Evolutionary conservation across 352 stramenopile genomes (phyloP).

Genomic region (Globisporangium cederbergense): DNA sequence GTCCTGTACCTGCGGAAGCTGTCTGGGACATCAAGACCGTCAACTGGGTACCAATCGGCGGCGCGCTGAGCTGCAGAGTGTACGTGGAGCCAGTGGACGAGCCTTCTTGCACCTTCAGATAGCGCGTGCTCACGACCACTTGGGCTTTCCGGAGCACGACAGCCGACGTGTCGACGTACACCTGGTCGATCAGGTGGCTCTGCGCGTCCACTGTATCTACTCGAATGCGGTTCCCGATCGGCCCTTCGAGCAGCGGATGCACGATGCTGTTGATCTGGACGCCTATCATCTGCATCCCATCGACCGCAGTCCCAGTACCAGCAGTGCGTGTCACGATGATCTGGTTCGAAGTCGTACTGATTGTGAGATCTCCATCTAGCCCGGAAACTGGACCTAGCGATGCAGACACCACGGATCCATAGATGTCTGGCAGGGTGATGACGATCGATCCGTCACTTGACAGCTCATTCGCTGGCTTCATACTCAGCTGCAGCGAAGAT

Average conservation of each 20-base stretch:
- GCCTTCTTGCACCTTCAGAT: conserved; percentile 29
- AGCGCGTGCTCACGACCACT: conserved; percentile 31
- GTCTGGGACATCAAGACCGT: conserved; percentile 4
- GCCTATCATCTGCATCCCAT: conserved; percentile 25
- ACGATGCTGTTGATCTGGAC: conserved; percentile 28
- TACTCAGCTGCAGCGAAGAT: conserved; percentile 23
- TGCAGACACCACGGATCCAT: conserved; percentile 22
- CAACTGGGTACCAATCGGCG: conserved; percentile 19
- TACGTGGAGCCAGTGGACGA: conserved; percentile 24
- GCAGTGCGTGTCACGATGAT: conserved; percentile 23
- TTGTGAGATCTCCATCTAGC: conserved; percentile 23
- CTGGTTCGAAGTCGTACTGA: conserved; percentile 21
- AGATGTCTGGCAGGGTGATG: conserved; percentile 52
- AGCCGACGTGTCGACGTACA: conserved; percentile 31
- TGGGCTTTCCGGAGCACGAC: conserved; percentile 33
- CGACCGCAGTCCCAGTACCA: conserved; percentile 19
- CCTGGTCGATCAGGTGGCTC: conserved; percentile 51
- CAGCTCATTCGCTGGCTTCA: conserved; percentile 32
- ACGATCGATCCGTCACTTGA: conserved; percentile 36
- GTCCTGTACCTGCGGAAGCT: neutral
- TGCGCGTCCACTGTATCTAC: conserved; percentile 46
- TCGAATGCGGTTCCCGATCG: conserved; percentile 37
- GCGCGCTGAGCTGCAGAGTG: conserved; percentile 38
- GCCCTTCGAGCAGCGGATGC: conserved; percentile 55
- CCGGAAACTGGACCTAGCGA: conserved; percentile 25